phyloP scores from a whole-genome alignment of 495 filamentous ascomycete genomes.

The Emericellopsis terricola region DNA sequence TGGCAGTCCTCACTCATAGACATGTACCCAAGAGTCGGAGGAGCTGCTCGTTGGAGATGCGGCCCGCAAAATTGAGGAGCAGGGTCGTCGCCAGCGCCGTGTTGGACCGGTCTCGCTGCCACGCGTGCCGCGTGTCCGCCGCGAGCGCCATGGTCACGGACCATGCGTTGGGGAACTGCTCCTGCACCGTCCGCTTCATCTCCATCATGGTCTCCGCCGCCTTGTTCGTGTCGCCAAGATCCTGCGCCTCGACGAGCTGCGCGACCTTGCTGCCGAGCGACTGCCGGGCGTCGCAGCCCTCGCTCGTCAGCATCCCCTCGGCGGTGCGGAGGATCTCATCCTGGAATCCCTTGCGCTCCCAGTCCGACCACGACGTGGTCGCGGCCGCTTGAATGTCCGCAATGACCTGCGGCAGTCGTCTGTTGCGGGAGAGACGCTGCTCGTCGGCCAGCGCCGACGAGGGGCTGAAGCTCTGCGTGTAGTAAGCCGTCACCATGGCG shows the following conservation, averaged over 20 bases:
- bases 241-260: slow-evolving; percentile 1
- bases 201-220: neutral
- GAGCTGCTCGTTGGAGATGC: slow-evolving; percentile 1
- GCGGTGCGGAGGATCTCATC: slow-evolving; percentile 1
- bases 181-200: slow-evolving; percentile 1
- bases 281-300: neutral
- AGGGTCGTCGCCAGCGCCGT: slow-evolving; percentile 2
- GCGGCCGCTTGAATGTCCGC: neutral
- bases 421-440: slow-evolving; percentile 1
- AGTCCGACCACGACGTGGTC: neutral
- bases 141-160: slow-evolving; percentile 1
- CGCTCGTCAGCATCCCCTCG: neutral
- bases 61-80: slow-evolving; percentile 1
- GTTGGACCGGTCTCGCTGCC: slow-evolving; percentile 1
- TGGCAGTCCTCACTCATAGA: neutral
- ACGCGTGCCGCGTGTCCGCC: neutral
- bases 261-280: neutral
- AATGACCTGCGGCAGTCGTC: slow-evolving; percentile 1
- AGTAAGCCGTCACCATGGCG: slow-evolving; percentile 1
- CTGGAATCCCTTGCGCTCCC: slow-evolving; percentile 2
- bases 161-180: slow-evolving; percentile 2
- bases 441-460: neutral
- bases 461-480: neutral
- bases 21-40: slow-evolving; percentile 1
- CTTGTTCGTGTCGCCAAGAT: neutral